phyloP scores from a whole-genome alignment of 164 flowering plant genomes.

The Amborella trichopoda region DNA sequence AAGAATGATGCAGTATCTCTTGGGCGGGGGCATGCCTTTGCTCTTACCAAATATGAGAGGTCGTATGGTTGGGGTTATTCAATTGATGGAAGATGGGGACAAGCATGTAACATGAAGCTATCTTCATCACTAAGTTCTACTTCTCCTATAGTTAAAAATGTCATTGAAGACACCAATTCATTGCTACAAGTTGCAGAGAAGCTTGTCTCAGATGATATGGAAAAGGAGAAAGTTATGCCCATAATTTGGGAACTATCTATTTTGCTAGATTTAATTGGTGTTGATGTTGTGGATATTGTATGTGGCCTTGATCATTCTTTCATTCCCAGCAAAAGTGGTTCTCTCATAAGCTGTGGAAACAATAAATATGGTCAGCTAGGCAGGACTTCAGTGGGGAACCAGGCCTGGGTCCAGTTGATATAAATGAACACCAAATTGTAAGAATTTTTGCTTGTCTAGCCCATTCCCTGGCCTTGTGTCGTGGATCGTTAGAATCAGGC shows the following conservation, averaged over 20 bases:
- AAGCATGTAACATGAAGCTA: slow-evolving; percentile 23
- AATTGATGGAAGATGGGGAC: slow-evolving; percentile 82
- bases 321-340: slow-evolving; percentile 57
- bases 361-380: slow-evolving; percentile 82
- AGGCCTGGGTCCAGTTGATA: too few relatives aligned
- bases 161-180: slow-evolving; percentile 8
- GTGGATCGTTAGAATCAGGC: slow-evolving; percentile 8
- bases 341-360: slow-evolving; percentile 66
- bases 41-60: slow-evolving; percentile 57
- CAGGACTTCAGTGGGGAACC: slow-evolving; percentile 25
- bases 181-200: slow-evolving; percentile 44
- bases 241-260: slow-evolving; percentile 71
- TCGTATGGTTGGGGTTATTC: slow-evolving; percentile 90
- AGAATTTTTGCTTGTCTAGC: slow-evolving; percentile 82
- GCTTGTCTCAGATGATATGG: slow-evolving; percentile 53
- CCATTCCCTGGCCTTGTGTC: slow-evolving; percentile 68
- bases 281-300: slow-evolving; percentile 52
- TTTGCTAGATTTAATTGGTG: slow-evolving; percentile 38
- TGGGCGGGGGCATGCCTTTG: slow-evolving; percentile 95
- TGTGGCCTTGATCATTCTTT: slow-evolving; percentile 94
- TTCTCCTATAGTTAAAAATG: slow-evolving; percentile 6
- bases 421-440: too few relatives aligned
- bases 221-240: slow-evolving; percentile 77
- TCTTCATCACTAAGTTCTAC: slow-evolving; percentile 21
- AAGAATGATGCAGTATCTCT: too few relatives aligned